Conservation (phyloP, 495 filamentous ascomycete genomes). For the Penicillium longicatenatum region DNA sequence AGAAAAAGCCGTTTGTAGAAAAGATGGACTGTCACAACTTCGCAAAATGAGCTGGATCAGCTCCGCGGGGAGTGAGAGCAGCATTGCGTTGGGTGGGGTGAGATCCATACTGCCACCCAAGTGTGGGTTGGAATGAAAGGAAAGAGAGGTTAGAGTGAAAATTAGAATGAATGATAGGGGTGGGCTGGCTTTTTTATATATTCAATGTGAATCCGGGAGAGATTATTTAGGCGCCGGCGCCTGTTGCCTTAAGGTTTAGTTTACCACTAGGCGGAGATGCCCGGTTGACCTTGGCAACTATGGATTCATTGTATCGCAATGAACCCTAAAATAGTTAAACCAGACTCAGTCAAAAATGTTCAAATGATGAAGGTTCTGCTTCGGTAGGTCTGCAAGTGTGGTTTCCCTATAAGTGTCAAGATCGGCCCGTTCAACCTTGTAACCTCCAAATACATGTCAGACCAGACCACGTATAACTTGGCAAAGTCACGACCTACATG, state of each 20-base stretch:
- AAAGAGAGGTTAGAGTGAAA: too few species aligned
- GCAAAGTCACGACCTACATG: too few species aligned
- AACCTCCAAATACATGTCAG: too few species aligned
- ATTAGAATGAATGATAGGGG: not conserved
- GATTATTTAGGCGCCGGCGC: not conserved
- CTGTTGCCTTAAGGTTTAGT: not conserved
- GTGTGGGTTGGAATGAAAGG: too few species aligned
- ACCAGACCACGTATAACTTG: too few species aligned
- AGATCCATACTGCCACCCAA: too few species aligned
- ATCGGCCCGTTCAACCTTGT: not conserved
- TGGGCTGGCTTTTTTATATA: not conserved
- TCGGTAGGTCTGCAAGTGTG: too few species aligned
- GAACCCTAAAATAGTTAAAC: too few species aligned
- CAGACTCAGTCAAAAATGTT: too few species aligned
- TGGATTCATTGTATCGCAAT: not conserved
- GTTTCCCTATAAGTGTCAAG: not conserved
- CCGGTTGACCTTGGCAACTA: not conserved
- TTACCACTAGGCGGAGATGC: not conserved
- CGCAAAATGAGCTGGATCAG: slow-evolving; percentile 42
- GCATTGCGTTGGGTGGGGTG: slow-evolving; percentile 18
- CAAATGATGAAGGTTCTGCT: not conserved
- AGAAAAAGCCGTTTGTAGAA: slow-evolving; percentile 36
- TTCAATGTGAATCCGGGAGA: not conserved
- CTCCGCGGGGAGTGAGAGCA: slow-evolving; percentile 42
- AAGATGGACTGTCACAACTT: slow-evolving; percentile 34